Percentiles rank a stretch among this genome's conserved stretches.
Evolutionary conservation across 805 yeast species (phyloP).

Genomic region (Yamadazyma nakazawae): DNA sequence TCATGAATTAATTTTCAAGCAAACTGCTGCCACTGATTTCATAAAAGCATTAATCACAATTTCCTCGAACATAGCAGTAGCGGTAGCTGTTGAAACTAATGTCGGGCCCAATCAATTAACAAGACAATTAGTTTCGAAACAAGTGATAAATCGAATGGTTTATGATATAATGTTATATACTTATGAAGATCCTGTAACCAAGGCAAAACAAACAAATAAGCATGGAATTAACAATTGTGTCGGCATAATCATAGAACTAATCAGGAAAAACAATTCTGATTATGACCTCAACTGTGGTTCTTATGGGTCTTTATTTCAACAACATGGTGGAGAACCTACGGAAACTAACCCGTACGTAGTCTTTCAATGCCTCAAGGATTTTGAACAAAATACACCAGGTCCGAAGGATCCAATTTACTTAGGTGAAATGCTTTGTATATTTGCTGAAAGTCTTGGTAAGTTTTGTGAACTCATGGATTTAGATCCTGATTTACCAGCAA

Average conservation of each 20-base stretch:
- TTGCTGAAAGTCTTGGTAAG: slow-evolving; percentile 68
- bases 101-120: slow-evolving; percentile 96
- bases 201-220: slow-evolving; percentile 49
- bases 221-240: slow-evolving; percentile 92
- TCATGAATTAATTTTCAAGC: slow-evolving; percentile 47
- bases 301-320: slow-evolving; percentile 56
- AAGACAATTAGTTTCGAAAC: slow-evolving; percentile 79
- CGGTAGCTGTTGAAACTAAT: slow-evolving; percentile 82
- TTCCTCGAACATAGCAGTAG: slow-evolving; percentile 71
- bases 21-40: slow-evolving; percentile 94
- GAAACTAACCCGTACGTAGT: slow-evolving; percentile 41
- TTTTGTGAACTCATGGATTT: slow-evolving; percentile 60
- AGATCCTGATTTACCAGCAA: slow-evolving; percentile 23
- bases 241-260: slow-evolving; percentile 89
- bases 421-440: slow-evolving; percentile 77
- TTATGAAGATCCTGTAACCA: slow-evolving; percentile 12
- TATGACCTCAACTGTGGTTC: slow-evolving; percentile 87
- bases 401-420: slow-evolving; percentile 90
- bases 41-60: slow-evolving; percentile 90
- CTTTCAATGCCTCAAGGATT: slow-evolving; percentile 45
- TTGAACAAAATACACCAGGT: slow-evolving; percentile 87
- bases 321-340: slow-evolving; percentile 26
- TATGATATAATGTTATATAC: slow-evolving; percentile 60
- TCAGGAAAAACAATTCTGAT: slow-evolving; percentile 93
- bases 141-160: slow-evolving; percentile 63